phyloP scores from a whole-genome alignment of 345 rosid species.

The Turritis glabra region DNA sequence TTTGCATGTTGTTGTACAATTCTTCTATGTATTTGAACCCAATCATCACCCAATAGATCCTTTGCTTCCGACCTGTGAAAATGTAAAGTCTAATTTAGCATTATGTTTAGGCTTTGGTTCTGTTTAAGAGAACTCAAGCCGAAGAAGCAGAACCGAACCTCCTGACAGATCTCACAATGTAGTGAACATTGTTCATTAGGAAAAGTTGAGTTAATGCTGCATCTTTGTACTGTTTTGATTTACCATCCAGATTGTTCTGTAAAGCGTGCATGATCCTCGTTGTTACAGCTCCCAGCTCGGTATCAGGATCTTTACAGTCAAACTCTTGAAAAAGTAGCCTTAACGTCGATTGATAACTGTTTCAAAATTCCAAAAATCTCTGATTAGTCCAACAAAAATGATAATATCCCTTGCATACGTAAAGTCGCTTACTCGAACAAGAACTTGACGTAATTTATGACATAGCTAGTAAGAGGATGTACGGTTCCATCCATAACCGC shows the following conservation, averaged over 20 bases:
- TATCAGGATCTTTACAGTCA: slow-evolving; percentile 57
- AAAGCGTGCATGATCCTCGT: slow-evolving; percentile 89
- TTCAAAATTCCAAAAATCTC: neutral
- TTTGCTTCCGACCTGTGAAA: slow-evolving; percentile 89
- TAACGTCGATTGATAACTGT: slow-evolving; percentile 80
- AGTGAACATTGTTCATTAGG: slow-evolving; percentile 95
- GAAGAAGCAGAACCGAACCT: slow-evolving; percentile 52
- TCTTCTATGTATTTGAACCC: slow-evolving; percentile 97
- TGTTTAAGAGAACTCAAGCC: neutral
- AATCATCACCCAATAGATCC: slow-evolving; percentile 94
- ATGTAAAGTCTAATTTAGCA: neutral
- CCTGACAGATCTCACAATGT: slow-evolving; percentile 94
- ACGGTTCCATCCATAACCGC: slow-evolving; percentile 97
- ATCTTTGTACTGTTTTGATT: slow-evolving; percentile 95
- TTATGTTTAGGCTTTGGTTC: neutral
- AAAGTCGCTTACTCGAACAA: slow-evolving; percentile 76
- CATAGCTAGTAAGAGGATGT: slow-evolving; percentile 97
- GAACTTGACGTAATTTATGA: slow-evolving; percentile 92
- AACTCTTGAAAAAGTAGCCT: slow-evolving; percentile 86
- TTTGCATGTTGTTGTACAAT: slow-evolving; percentile 97
- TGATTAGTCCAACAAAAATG: neutral
- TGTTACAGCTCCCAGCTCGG: slow-evolving; percentile 66
- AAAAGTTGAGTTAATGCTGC: slow-evolving; percentile 90
- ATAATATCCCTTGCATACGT: neutral
- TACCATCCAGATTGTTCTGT: slow-evolving; percentile 85